Evolutionary conservation across 2,329 filamentous ascomycete genomes (phyloP), one percentile per base, ranked within the genome.

Genomic region (Aspergillus fructus): DNA sequence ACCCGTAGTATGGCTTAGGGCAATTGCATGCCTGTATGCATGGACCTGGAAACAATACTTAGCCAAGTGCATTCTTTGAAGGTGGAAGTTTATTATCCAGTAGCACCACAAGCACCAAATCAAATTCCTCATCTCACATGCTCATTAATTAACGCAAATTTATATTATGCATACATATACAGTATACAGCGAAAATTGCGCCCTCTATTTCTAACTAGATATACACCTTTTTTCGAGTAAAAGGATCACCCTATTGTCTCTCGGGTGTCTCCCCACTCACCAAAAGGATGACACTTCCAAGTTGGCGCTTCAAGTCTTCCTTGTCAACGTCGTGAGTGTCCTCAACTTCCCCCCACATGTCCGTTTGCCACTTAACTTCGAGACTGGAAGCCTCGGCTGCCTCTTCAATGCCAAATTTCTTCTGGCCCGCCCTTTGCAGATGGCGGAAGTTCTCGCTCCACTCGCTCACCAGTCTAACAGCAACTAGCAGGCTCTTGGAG

Each of bases 241-340:
- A 23, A 24, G 27, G 27, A 7, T 4, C n/a, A 15, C 21, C 19
- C 46, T 21, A 15, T 34, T 2, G 27, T 39, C 30, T 42, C 33
- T 63, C 64, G 74, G 42, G 65, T 65, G 37, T 67, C 62, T 75
- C 71, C 1, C 89, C 89, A 55, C 85, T 87, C 9, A 97, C 89
- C 49, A 97, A 77, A 68, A 97, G 71, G 15, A 96, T 82, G 11
- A 91, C 90, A 71, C 91, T 96, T 13, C 93, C 94, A 59, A 97
- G 78, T 77, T 97, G 94, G 68, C 93, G 83, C 70, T 86, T 84
- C 63, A 97, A 66, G 74, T 99, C 94, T 75, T 96, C 93, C 74
- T 88, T 90, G 68, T 96, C 89, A 1, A 99, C 94, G 79, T 99
- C 94, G 76, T 99, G 94, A 27, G 93, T 96, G 75, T 99, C 93